Base-by-base conservation (phyloP, 805 yeast species). In the Priceomyces fermenticarens region DNA sequence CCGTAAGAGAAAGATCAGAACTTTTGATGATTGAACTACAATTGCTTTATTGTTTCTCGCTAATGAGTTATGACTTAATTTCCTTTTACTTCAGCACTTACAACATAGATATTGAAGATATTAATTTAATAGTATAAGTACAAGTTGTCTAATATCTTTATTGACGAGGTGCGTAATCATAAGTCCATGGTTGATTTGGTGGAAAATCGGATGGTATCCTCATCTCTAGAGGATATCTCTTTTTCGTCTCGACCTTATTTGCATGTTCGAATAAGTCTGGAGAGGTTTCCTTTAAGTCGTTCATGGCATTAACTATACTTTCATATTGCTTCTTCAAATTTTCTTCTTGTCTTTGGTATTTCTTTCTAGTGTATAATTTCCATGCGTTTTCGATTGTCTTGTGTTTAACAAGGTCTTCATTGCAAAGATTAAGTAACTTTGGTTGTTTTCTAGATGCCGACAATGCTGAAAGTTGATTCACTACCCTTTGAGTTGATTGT, bases 401-500 rank as follows among this genome's bases (percentile, higher is more conserved):
- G 59, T 91, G 98, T 55, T 93, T 86, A 47, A 91, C 73, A 42
- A 83, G 72, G 58, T 93, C 98, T 61, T 90, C 97, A 17, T 75
- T 70, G 50, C 83, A 75, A 27, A 89, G 68, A 54, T 83, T 87
- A 47, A 93, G 63, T 52, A 88, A 68, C 51, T 81, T 79, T 35
- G 99, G 99, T 63, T 83, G 90, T 63, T 89, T 91, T 69, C 89
- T 82, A 43, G 85, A 77, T 6, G 95, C 97, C 10, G 93, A 80
- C 51, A 90, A 62, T 15, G 91, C 96, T 31, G 95, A 83, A 47
- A 91, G 74, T 66, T 82, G 84, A 51, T 69, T 67, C 34, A 69
- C 72, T 38, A 70, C 70, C 45, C 55, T 67, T 41, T 70, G 73
- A 5, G 75, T 70, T 28, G 72, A 60, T 10, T 70, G 55, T 39